A percentile compares a stretch with the other conserved stretches of the same genome.
These are phyloP conservation scores for Globisporangium cylindrosporum DNA, from an alignment of 352 stramenopile genomes.

Conservation along the genomic window DNA sequence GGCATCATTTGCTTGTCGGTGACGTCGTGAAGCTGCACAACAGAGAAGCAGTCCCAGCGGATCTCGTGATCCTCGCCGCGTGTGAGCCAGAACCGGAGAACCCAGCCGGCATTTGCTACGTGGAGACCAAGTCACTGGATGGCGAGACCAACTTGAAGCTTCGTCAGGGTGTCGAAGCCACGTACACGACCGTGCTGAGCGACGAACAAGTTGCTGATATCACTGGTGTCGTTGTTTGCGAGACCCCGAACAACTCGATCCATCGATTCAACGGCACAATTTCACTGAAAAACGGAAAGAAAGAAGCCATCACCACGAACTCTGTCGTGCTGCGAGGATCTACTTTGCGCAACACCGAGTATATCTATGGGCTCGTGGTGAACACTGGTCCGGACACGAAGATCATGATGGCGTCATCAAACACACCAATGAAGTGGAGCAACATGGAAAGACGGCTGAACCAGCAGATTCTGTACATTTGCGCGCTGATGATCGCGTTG, in stretches of 20 bases:
- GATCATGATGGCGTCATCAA: conserved; percentile 88
- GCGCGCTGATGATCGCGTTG: conserved; percentile 71
- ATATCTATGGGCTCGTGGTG: conserved; percentile 88
- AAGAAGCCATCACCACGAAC: conserved; percentile 78
- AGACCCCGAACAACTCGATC: conserved; percentile 89
- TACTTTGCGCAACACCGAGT: conserved; percentile 90
- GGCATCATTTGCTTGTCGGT: conserved; percentile 80
- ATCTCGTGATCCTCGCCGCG: conserved; percentile 84
- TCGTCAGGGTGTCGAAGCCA: conserved; percentile 71
- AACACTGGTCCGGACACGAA: conserved; percentile 90
- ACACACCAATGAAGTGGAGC: conserved; percentile 82
- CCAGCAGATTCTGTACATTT: conserved; percentile 84
- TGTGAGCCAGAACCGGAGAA: conserved; percentile 69
- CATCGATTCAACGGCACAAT: conserved; percentile 90
- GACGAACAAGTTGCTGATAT: conserved; percentile 55
- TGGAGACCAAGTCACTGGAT: conserved; percentile 92
- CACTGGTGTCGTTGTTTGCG: conserved; percentile 64
- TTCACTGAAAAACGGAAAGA: conserved; percentile 45
- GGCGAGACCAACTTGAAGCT: conserved; percentile 94
- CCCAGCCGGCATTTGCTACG: conserved; percentile 85
- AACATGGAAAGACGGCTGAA: conserved; percentile 85
- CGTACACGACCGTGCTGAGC: conserved; percentile 60
- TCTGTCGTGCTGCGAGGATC: conserved; percentile 86
- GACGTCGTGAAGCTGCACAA: conserved; percentile 90
- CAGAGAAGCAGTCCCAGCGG: conserved; percentile 80